Evolutionary conservation across 1,139 yeast genomes (phyloP).

Genomic region (Hemisphaericaspora subhashii): DNA sequence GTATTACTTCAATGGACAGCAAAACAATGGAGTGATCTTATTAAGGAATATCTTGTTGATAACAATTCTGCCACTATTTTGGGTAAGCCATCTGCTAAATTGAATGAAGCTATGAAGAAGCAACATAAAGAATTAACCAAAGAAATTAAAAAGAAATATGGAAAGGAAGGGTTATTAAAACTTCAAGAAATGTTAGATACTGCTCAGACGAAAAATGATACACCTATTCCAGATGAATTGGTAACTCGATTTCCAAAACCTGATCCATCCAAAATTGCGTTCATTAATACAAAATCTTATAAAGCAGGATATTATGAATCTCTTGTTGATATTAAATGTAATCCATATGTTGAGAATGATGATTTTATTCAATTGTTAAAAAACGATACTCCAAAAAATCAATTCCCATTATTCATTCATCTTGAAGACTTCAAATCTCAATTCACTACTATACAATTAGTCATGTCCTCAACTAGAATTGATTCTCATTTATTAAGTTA

Average conservation of each 20-base stretch:
- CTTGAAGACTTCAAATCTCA: slow-evolving; percentile 79
- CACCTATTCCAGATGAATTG: slow-evolving; percentile 70
- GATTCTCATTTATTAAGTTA: slow-evolving; percentile 62
- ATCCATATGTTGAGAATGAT: slow-evolving; percentile 20
- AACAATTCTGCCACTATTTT: slow-evolving; percentile 73
- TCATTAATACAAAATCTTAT: slow-evolving; percentile 69
- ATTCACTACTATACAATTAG: slow-evolving; percentile 69
- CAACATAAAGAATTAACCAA: slow-evolving; percentile 51
- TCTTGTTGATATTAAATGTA: slow-evolving; percentile 15
- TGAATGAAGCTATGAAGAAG: slow-evolving; percentile 54
- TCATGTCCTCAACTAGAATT: slow-evolving; percentile 64
- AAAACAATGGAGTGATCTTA: slow-evolving; percentile 64
- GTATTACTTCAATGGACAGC: slow-evolving; percentile 58
- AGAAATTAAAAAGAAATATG: slow-evolving; percentile 53
- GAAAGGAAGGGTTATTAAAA: slow-evolving; percentile 58
- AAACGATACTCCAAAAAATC: slow-evolving; percentile 40
- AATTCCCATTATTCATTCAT: slow-evolving; percentile 71
- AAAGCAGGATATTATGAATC: slow-evolving; percentile 42
- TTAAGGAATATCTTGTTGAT: slow-evolving; percentile 55
- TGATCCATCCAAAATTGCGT: slow-evolving; percentile 71
- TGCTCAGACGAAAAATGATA: slow-evolving; percentile 71
- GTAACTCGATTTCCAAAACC: slow-evolving; percentile 65
- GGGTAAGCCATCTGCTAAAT: slow-evolving; percentile 69
- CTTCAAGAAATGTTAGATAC: slow-evolving; percentile 50
- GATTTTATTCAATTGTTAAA: slow-evolving; percentile 28